phyloP scores from a whole-genome alignment of 208 protist species.

The Leishmania guyanensis region DNA sequence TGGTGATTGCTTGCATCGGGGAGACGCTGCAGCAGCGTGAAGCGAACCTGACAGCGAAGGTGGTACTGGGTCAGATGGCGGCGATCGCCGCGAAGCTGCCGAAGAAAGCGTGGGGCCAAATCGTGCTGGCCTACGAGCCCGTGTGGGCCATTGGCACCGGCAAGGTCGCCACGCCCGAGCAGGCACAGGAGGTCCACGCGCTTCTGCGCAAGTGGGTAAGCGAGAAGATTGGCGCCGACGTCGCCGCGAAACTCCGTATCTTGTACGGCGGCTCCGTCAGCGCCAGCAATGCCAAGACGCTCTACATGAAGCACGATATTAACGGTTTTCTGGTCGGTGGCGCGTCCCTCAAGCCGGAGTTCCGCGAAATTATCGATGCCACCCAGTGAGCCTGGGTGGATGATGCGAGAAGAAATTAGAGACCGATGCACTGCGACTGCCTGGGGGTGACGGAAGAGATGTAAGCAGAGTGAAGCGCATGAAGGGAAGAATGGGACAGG shows the following conservation, averaged over 20 bases:
- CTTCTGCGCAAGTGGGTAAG: slow-evolving; percentile 91
- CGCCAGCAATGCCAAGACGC: slow-evolving; percentile 84
- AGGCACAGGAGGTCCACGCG: slow-evolving; percentile 95
- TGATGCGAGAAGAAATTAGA: slow-evolving; percentile 14
- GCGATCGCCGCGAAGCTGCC: slow-evolving; percentile 78
- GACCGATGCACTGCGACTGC: slow-evolving; percentile 5
- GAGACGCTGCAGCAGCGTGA: slow-evolving; percentile 96
- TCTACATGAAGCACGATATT: slow-evolving; percentile 94
- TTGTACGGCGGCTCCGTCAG: slow-evolving; percentile 99
- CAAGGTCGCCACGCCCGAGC: slow-evolving; percentile 95
- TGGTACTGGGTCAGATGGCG: slow-evolving; percentile 90
- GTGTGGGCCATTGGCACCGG: slow-evolving; percentile 99
- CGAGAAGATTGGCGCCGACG: slow-evolving; percentile 85
- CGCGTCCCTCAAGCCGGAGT: slow-evolving; percentile 97
- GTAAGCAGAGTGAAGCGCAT: not conserved
- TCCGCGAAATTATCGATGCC: slow-evolving; percentile 95
- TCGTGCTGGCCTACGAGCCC: slow-evolving; percentile 99
- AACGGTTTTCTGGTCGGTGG: slow-evolving; percentile 99
- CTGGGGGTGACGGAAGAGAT: not conserved
- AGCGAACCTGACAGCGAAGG: slow-evolving; percentile 87
- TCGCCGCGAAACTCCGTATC: slow-evolving; percentile 93
- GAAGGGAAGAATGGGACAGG: not conserved
- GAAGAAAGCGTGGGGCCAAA: slow-evolving; percentile 84
- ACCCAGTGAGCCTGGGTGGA: slow-evolving; percentile 31
- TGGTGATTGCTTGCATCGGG: slow-evolving; percentile 97